Evolutionary conservation across 2,329 filamentous ascomycete species (phyloP).

Genomic region (Dactylellina haptotyla): DNA sequence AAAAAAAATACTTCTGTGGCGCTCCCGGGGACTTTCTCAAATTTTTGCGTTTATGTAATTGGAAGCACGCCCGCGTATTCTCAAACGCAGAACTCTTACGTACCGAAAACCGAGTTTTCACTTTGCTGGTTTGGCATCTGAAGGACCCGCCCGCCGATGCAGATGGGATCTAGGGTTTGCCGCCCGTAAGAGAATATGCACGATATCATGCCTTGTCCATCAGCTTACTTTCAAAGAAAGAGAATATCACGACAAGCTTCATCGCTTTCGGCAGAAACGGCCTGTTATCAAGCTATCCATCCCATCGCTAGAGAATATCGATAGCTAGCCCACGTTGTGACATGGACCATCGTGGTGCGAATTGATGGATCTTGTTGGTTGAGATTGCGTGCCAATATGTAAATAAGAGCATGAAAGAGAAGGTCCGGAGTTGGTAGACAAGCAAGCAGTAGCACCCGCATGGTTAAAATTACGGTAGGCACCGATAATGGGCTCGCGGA

Average conservation of each 20-base stretch:
- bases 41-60: conserved; percentile 9
- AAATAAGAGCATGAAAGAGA: conserved; percentile 13
- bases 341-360: conserved; percentile 25
- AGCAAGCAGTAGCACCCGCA: conserved; percentile 19
- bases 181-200: conserved; percentile 8
- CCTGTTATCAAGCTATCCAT: conserved; percentile 19
- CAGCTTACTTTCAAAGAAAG: conserved; percentile 8
- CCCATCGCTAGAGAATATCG: conserved; percentile 39
- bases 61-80: conserved; percentile 4
- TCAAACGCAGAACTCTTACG: neutral
- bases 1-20: conserved; percentile 13
- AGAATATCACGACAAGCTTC: conserved; percentile 23
- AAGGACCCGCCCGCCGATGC: conserved; percentile 1
- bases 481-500: conserved; percentile 15
- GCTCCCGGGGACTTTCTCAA: conserved; percentile 32
- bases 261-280: conserved; percentile 31
- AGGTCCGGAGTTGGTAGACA: conserved; percentile 21
- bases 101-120: neutral
- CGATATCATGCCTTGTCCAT: neutral
- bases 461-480: conserved; percentile 53
- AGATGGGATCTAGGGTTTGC: neutral
- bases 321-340: conserved; percentile 45
- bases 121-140: neutral
- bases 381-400: conserved; percentile 10
- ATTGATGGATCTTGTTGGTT: conserved; percentile 12